Evolutionary conservation across 2,329 filamentous ascomycete species (phyloP).

Genomic region (Calonectria naviculata): DNA sequence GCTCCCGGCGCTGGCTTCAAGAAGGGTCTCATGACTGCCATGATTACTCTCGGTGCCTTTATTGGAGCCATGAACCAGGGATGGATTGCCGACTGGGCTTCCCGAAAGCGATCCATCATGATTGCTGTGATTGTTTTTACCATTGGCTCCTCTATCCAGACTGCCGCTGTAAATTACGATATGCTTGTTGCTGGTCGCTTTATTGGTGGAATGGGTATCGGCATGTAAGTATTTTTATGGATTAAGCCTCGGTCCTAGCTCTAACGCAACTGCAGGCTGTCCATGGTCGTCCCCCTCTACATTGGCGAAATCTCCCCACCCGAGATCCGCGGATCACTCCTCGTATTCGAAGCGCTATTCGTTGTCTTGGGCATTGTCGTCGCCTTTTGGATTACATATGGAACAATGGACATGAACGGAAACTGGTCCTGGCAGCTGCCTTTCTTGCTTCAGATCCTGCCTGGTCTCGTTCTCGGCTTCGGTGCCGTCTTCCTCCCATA

Average conservation of each 20-base stretch:
- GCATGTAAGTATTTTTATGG: conserved; percentile 38
- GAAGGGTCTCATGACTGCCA: conserved; percentile 60
- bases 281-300: conserved; percentile 52
- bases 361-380: conserved; percentile 45
- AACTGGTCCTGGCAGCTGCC: conserved; percentile 44
- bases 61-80: conserved; percentile 57
- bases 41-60: conserved; percentile 58
- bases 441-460: conserved; percentile 43
- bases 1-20: conserved; percentile 51
- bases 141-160: conserved; percentile 56
- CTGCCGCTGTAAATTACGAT: conserved; percentile 50
- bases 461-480: conserved; percentile 36
- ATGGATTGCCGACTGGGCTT: conserved; percentile 47
- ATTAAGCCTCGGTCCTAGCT: neutral
- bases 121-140: conserved; percentile 48
- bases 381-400: conserved; percentile 46
- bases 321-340: conserved; percentile 58
- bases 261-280: conserved; percentile 24
- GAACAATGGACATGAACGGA: conserved; percentile 38
- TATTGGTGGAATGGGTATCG: conserved; percentile 57
- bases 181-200: conserved; percentile 56
- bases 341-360: conserved; percentile 53
- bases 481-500: conserved; percentile 40
- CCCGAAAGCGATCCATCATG: conserved; percentile 47
- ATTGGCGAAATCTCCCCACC: conserved; percentile 61